Evolutionary conservation across 176 grass and related monocot species (phyloP).

Genomic region (Hordeum vulgare): DNA sequence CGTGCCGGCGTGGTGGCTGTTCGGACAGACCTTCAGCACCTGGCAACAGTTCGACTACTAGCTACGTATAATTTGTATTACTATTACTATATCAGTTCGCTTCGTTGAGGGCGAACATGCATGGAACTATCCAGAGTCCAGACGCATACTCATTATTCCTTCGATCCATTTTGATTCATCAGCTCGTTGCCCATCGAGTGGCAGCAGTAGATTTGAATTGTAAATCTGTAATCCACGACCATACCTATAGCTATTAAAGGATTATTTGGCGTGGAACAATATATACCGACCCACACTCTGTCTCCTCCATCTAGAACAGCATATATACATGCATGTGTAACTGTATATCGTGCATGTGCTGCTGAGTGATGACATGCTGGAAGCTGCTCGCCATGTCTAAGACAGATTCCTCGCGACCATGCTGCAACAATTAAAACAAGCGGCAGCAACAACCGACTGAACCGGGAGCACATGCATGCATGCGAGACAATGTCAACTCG

Average conservation of each 20-base stretch:
- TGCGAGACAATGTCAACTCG: too few species aligned
- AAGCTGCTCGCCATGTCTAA: too few species aligned
- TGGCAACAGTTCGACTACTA: conserved; percentile 36
- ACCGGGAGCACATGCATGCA: too few species aligned
- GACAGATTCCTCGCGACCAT: too few species aligned
- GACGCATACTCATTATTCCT: background rate
- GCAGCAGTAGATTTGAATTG: background rate
- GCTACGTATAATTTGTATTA: background rate
- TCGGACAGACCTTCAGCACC: conserved; percentile 40
- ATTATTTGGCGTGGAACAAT: background rate
- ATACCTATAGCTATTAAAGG: background rate
- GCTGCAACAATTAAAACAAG: too few species aligned
- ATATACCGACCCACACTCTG: too few species aligned
- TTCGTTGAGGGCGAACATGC: background rate
- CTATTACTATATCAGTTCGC: background rate
- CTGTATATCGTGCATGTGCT: too few species aligned
- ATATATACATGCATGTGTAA: background rate
- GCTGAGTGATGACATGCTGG: too few species aligned
- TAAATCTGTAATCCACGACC: background rate
- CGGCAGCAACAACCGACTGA: too few species aligned
- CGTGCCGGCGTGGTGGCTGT: conserved; percentile 29
- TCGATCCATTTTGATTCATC: background rate
- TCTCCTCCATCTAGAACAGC: too few species aligned
- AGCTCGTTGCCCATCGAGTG: background rate
- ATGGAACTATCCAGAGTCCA: background rate